Base-by-base conservation (phyloP, 306 rosid genomes). In the Hippophae gyantsensis region DNA sequence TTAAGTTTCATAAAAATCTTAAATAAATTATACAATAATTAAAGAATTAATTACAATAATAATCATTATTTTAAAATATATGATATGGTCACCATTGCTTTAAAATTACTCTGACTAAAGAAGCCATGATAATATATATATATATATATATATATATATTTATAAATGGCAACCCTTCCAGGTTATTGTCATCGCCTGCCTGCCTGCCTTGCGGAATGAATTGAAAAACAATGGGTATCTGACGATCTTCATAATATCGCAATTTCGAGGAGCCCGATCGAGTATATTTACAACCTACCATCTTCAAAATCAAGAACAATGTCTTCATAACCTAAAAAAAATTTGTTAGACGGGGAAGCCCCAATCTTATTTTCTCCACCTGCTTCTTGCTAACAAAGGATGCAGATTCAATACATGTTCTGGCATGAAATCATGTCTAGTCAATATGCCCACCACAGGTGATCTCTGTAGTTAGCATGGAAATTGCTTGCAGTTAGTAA, bases 351-450 rank as follows among this genome's bases (percentile, higher is more conserved):
- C 51, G 54, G 2, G 72, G 76, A 6, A 85, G 59, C 70, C 72
- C 72, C 61, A 88, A 57, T 69, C 87, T 72, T 72, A 85, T 66
- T 66, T 82, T 84, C 58, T 82, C 95, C 88, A 81, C 56, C 77
- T 75, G 82, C 92, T 83, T 52, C 67, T 78, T 48, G 52, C 85
- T 50, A 92, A 74, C 76, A 38, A 59, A n/a, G 99, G 96, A 65
- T 85, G 77, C 82, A 82, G 75, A 45, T 84, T 72, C 66, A 85
- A 48, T 71, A 92, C 75, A 65, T 92, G 95, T 74, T 88, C 99
- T 5, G 95, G 67, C 83, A 74, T 92, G 77, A 92, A 92, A 71
- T 92, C 95, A 12, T 92, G 99, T 70, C 99, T 74, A 1, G 95
- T 92, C 71, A 88, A 67, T 66, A 92, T 81, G 26, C 99, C 96